Conservation (phyloP, 306 rosid genomes). For the Pueraria montana region DNA sequence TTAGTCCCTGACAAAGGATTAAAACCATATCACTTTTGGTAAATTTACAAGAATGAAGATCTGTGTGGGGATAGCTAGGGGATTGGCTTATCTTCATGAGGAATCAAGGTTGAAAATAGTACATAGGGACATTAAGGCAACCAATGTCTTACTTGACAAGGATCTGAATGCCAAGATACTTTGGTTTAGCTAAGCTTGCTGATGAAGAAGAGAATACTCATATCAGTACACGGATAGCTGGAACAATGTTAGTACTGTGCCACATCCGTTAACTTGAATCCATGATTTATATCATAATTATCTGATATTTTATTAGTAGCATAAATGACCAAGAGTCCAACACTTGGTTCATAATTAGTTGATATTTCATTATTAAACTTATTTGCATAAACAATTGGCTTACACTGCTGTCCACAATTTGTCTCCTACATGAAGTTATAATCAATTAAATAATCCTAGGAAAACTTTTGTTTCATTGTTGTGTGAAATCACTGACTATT, state of each 20-base stretch:
- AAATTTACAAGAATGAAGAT: slow-evolving; percentile 73
- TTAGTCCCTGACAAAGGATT: too few species aligned
- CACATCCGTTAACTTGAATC: background rate
- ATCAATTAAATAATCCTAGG: background rate
- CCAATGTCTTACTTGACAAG: slow-evolving; percentile 78
- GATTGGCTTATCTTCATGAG: slow-evolving; percentile 83
- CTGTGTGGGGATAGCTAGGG: slow-evolving; percentile 74
- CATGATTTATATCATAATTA: background rate
- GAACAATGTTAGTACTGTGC: slow-evolving; percentile 65
- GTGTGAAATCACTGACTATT: slow-evolving; percentile 40
- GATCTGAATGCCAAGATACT: slow-evolving; percentile 82
- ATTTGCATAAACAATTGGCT: background rate
- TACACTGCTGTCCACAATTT: background rate
- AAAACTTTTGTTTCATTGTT: slow-evolving; percentile 13
- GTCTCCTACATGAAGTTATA: background rate
- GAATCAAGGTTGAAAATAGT: slow-evolving; percentile 85
- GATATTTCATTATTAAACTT: background rate
- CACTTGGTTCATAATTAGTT: background rate
- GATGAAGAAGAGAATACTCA: slow-evolving; percentile 82
- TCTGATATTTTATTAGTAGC: background rate
- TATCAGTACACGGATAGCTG: slow-evolving; percentile 80
- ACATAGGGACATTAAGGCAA: slow-evolving; percentile 85
- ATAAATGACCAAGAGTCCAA: background rate
- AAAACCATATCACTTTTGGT: too few species aligned
- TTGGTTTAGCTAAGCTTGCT: slow-evolving; percentile 90